Percentiles rank a stretch among this genome's conserved stretches.
These are phyloP conservation scores for Heliamphora pulchella DNA, from an alignment of 179 eudicot genomes.

Conservation along the genomic window DNA sequence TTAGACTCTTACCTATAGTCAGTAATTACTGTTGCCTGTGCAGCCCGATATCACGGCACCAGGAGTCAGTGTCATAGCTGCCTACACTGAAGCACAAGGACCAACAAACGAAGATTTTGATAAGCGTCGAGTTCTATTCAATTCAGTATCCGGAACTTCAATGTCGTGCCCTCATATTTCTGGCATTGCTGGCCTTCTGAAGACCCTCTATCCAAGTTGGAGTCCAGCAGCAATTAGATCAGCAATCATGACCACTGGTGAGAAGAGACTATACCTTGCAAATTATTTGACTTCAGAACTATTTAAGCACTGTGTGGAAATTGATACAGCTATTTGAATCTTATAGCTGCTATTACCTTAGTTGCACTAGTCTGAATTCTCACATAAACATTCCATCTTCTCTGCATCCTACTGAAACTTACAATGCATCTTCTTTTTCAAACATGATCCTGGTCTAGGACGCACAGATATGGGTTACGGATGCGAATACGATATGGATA, in stretches of 20 bases:
- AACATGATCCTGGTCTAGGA: too few relatives aligned
- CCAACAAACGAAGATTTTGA: conserved; percentile 73
- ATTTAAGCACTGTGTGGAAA: too few relatives aligned
- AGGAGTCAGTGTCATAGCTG: conserved; percentile 85
- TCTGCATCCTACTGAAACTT: neutral
- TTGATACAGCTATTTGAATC: neutral
- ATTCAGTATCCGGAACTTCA: conserved; percentile 77
- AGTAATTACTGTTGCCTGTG: neutral
- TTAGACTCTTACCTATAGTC: neutral
- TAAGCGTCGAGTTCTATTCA: conserved; percentile 55
- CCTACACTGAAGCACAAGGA: conserved; percentile 69
- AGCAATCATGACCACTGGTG: conserved; percentile 87
- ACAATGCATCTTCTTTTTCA: too few relatives aligned
- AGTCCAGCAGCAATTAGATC: conserved; percentile 88
- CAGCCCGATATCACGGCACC: conserved; percentile 98
- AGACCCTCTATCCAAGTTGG: conserved; percentile 72
- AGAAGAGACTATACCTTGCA: conserved; percentile 10
- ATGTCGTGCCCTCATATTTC: conserved; percentile 96
- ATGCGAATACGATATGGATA: too few relatives aligned
- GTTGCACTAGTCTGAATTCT: too few relatives aligned
- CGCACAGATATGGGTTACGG: too few relatives aligned
- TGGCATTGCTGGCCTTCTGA: conserved; percentile 74
- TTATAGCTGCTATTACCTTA: neutral
- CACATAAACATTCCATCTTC: neutral
- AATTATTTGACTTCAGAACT: neutral